phyloP scores from a whole-genome alignment of 768 basidiomycete genomes.

The Boletellus sp. region DNA sequence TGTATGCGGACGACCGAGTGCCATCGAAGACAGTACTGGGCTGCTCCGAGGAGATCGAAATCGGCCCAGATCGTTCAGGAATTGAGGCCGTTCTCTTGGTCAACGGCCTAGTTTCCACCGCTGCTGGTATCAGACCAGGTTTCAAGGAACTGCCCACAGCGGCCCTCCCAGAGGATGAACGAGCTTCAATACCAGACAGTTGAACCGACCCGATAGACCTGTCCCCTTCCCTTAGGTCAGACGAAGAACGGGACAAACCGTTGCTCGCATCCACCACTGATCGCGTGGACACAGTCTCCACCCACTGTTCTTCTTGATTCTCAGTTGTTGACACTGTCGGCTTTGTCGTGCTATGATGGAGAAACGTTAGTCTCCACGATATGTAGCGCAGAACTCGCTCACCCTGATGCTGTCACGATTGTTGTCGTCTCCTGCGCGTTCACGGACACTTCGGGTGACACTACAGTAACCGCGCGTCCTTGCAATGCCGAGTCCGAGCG shows the following conservation, averaged over 20 bases:
- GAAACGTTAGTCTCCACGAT: not conserved
- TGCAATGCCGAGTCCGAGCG: not conserved
- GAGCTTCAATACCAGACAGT: not conserved
- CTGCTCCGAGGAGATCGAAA: not conserved
- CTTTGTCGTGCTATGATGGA: not conserved
- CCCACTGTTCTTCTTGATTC: not conserved
- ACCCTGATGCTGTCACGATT: not conserved
- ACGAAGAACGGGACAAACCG: not conserved
- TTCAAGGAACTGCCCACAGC: not conserved
- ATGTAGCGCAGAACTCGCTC: not conserved
- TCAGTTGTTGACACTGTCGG: not conserved
- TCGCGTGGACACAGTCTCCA: not conserved
- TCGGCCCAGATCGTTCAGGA: not conserved
- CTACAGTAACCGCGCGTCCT: not conserved
- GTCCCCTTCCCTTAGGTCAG: not conserved
- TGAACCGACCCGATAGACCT: not conserved
- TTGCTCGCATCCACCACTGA: not conserved
- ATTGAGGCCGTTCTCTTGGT: not conserved
- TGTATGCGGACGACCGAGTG: not conserved
- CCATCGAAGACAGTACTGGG: not conserved
- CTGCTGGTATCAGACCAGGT: no score
- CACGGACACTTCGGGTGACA: slow-evolving; percentile 2
- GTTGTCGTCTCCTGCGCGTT: not conserved
- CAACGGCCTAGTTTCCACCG: not conserved
- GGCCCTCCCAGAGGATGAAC: not conserved